phyloP scores from a whole-genome alignment of 2,329 filamentous ascomycete species.

The Aspergillus hortae region DNA sequence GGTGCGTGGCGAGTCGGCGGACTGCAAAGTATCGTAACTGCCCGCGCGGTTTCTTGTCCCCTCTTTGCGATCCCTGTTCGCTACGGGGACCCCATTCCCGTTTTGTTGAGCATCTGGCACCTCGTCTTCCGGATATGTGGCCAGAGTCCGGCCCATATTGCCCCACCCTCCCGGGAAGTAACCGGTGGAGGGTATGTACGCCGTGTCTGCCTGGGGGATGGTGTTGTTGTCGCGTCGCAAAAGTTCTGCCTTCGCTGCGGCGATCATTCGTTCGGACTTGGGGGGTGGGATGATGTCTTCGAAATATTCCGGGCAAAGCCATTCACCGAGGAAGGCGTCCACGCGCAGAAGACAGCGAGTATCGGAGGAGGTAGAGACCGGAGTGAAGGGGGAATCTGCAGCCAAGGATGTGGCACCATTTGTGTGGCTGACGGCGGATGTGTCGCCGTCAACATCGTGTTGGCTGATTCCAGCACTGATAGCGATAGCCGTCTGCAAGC shows the following conservation, averaged over 20 bases:
- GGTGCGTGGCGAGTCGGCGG: constrained; percentile 13
- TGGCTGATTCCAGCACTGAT: constrained; percentile 77
- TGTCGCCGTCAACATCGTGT: constrained; percentile 20
- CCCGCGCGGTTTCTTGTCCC: constrained; percentile 47
- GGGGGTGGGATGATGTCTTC: constrained; percentile 89
- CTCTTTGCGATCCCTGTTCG: not conserved
- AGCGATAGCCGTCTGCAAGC: constrained; percentile 85
- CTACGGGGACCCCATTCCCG: not conserved
- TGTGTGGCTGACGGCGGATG: not conserved
- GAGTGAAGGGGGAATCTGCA: not conserved
- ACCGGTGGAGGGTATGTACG: constrained; percentile 33
- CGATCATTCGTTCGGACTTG: constrained; percentile 79
- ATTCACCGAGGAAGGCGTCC: constrained; percentile 92
- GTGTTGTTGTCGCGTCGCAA: constrained; percentile 63
- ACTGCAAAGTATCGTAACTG: constrained; percentile 40
- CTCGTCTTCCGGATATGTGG: constrained; percentile 27
- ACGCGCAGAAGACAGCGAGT: constrained; percentile 59
- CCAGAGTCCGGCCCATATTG: constrained; percentile 25
- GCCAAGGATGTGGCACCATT: constrained; percentile 3
- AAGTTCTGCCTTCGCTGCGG: constrained; percentile 81
- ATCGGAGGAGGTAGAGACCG: constrained; percentile 3
- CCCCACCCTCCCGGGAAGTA: constrained; percentile 57
- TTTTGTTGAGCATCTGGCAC: not conserved
- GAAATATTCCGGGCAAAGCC: constrained; percentile 91
- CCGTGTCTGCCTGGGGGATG: constrained; percentile 39